phyloP scores from a whole-genome alignment of 352 stramenopile species.

The Pythium volutum region DNA sequence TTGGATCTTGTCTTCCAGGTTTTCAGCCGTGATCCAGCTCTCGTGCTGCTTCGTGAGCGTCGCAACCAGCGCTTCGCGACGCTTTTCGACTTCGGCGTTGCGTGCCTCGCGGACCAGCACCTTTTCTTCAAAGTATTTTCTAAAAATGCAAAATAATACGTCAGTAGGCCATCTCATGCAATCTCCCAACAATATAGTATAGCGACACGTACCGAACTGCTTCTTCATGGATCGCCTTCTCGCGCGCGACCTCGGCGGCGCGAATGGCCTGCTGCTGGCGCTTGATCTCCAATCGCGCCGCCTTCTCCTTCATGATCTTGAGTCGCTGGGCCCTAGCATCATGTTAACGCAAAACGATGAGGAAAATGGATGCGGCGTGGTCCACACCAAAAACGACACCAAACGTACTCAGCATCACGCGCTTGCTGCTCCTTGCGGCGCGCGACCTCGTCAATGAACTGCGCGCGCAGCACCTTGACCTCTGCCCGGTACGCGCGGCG shows the following conservation, averaged over 20 bases:
- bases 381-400: neutral
- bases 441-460: slow-evolving; percentile 72
- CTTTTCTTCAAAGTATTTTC: slow-evolving; percentile 80
- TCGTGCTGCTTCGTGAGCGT: slow-evolving; percentile 57
- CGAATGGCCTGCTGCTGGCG: slow-evolving; percentile 82
- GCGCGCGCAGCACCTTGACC: slow-evolving; percentile 59
- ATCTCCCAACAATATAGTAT: neutral
- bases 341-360: too few relatives aligned
- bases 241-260: slow-evolving; percentile 71
- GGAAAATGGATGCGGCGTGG: neutral
- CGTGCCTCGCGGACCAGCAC: slow-evolving; percentile 64
- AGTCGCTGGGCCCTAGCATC: slow-evolving; percentile 53
- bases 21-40: slow-evolving; percentile 71
- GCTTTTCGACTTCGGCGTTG: slow-evolving; percentile 56
- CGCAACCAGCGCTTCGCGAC: slow-evolving; percentile 63
- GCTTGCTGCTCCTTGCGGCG: slow-evolving; percentile 75
- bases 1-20: slow-evolving; percentile 76
- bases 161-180: too few relatives aligned
- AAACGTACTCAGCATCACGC: slow-evolving; percentile 77
- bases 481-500: slow-evolving; percentile 68
- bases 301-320: slow-evolving; percentile 88
- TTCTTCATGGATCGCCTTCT: slow-evolving; percentile 79
- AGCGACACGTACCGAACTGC: slow-evolving; percentile 56
- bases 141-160: slow-evolving; percentile 18
- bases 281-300: slow-evolving; percentile 84